Evolutionary conservation across 371 early-diverging fungal genomes (phyloP).

Genomic region (Rhizopus stolonifer): DNA sequence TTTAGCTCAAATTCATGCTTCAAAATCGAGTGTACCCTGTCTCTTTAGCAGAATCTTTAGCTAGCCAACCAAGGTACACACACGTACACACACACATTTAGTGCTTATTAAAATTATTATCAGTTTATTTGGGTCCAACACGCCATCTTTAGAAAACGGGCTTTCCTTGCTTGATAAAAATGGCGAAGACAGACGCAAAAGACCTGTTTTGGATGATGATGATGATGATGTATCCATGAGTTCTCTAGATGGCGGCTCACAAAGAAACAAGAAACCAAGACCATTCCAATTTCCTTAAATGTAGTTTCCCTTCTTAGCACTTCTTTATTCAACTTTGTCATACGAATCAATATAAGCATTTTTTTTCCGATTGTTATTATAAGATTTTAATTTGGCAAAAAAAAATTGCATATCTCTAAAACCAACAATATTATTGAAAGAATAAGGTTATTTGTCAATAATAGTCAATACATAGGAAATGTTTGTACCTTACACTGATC

Average conservation of each 20-base stretch:
- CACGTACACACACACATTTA: too few relatives aligned
- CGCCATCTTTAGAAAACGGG: not conserved
- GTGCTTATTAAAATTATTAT: too few relatives aligned
- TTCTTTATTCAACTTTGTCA: too few relatives aligned
- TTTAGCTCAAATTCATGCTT: not conserved
- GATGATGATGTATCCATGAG: not conserved
- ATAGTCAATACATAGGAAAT: too few relatives aligned
- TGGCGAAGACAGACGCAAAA: not conserved
- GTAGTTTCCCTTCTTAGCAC: not conserved
- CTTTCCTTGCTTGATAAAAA: not conserved
- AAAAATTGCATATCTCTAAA: too few relatives aligned
- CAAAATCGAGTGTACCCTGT: not conserved
- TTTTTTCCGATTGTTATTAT: too few relatives aligned
- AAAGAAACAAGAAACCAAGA: not conserved
- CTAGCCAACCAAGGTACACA: slow-evolving; percentile 1
- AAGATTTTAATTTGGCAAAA: too few relatives aligned
- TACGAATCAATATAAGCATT: too few relatives aligned
- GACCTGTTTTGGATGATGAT: not conserved
- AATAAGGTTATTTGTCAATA: too few relatives aligned
- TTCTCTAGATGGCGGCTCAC: not conserved
- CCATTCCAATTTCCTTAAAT: not conserved
- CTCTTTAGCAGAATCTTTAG: not conserved
- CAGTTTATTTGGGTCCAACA: not conserved
- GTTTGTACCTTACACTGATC: too few relatives aligned
- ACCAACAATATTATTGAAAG: too few relatives aligned